Conservation (phyloP, 2,329 filamentous ascomycete genomes). For the Cordyceps farinosa region DNA sequence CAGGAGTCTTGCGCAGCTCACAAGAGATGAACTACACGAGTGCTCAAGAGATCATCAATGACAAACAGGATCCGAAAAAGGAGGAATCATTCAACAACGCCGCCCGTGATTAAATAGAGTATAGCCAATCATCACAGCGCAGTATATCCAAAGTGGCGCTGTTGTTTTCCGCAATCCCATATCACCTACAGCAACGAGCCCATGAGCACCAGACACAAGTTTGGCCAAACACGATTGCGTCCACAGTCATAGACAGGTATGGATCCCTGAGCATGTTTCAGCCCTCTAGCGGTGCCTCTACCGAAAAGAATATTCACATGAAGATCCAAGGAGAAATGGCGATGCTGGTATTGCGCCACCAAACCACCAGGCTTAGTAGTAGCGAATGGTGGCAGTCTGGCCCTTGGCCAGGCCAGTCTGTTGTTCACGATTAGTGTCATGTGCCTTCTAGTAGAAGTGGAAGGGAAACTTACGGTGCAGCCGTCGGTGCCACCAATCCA, state of each 20-base stretch:
- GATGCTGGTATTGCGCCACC: slow-evolving; percentile 18
- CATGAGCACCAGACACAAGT: not conserved
- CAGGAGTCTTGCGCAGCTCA: slow-evolving; percentile 7
- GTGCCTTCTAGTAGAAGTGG: not conserved
- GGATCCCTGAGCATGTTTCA: not conserved
- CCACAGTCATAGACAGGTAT: not conserved
- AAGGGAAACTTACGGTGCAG: slow-evolving; percentile 69
- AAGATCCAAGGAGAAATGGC: slow-evolving; percentile 27
- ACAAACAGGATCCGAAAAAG: not conserved
- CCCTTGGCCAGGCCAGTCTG: slow-evolving; percentile 43
- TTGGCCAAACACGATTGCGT: not conserved
- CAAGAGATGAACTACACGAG: not conserved
- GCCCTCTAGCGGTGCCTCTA: not conserved
- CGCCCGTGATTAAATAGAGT: not conserved
- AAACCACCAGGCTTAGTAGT: slow-evolving; percentile 32
- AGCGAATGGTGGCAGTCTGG: slow-evolving; percentile 42
- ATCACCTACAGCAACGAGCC: not conserved
- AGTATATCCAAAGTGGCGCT: slow-evolving; percentile 17
- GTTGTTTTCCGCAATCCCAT: not conserved
- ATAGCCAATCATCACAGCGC: slow-evolving; percentile 6
- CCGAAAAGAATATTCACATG: slow-evolving; percentile 18
- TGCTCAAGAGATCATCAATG: not conserved
- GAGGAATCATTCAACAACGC: slow-evolving; percentile 5
- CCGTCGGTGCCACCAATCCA: slow-evolving; percentile 59
- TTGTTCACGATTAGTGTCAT: slow-evolving; percentile 21